These are phyloP conservation scores for Endocalyx cinctus DNA, from an alignment of 2,329 filamentous ascomycete species.

Conservation along the genomic window DNA sequence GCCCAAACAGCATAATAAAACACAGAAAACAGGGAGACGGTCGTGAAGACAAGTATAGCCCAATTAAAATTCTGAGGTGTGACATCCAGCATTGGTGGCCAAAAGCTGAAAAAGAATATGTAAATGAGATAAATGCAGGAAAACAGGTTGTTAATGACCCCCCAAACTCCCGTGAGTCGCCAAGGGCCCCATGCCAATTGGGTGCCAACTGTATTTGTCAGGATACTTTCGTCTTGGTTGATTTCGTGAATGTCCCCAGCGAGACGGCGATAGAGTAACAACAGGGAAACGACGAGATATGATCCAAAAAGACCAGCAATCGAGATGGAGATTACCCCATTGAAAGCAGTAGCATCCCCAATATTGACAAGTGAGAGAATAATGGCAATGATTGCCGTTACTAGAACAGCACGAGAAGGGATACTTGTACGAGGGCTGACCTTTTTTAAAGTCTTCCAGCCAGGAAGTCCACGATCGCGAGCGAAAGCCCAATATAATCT, in stretches of 20 bases:
- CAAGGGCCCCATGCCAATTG: conserved; percentile 13
- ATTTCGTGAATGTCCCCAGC: conserved; percentile 11
- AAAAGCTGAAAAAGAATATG: conserved; percentile 12
- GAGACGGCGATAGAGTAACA: conserved; percentile 9
- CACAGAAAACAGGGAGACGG: conserved; percentile 7
- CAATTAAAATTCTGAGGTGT: conserved; percentile 12
- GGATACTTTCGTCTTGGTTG: background rate
- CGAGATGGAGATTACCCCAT: conserved; percentile 9
- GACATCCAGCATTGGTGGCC: conserved; percentile 9
- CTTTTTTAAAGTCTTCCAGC: conserved; percentile 9
- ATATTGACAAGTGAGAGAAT: conserved; percentile 8
- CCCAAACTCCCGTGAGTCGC: conserved; percentile 9
- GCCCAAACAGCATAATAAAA: background rate
- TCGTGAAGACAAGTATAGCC: conserved; percentile 8
- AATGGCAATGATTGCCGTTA: conserved; percentile 6
- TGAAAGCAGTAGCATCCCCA: conserved; percentile 7
- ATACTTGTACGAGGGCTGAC: conserved; percentile 8
- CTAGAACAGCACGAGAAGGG: conserved; percentile 6
- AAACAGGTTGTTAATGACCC: conserved; percentile 9
- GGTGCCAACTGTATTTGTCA: background rate
- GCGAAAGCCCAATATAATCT: conserved; percentile 50
- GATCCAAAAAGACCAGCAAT: conserved; percentile 7
- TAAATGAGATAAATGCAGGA: conserved; percentile 10
- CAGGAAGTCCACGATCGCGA: conserved; percentile 9
- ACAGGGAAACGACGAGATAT: conserved; percentile 7